Percentiles rank a stretch among this genome's conserved stretches.
Conservation (phyloP, 1,139 yeast genomes). For the Debaryomyces sp. region DNA sequence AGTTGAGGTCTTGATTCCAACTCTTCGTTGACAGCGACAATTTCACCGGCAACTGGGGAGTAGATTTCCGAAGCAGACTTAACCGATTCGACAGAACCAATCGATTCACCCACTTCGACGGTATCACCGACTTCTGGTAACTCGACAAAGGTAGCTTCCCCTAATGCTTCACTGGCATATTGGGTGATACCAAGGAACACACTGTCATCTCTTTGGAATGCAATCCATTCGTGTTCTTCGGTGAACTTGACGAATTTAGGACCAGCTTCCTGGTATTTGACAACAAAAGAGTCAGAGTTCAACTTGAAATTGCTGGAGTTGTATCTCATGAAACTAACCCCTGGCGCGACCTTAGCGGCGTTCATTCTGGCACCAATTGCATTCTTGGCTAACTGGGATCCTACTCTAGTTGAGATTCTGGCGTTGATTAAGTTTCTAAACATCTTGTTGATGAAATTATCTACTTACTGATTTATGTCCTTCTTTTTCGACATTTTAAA, state of each 20-base stretch:
- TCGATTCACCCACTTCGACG: conserved; percentile 74
- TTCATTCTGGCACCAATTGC: conserved; percentile 14
- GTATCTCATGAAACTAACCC: conserved; percentile 21
- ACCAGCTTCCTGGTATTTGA: conserved; percentile 51
- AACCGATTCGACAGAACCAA: conserved; percentile 94
- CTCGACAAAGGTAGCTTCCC: conserved; percentile 95
- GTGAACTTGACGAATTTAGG: conserved; percentile 70
- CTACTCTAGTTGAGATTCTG: conserved; percentile 3
- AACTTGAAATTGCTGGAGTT: conserved; percentile 49
- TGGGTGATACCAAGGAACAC: conserved; percentile 90
- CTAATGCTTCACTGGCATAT: conserved; percentile 97
- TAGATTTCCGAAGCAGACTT: conserved; percentile 94
- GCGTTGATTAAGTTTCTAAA: conserved; percentile 4
- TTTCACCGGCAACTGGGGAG: conserved; percentile 81
- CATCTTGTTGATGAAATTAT: conserved; percentile 4
- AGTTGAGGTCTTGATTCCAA: conserved; percentile 74
- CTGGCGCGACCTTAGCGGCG: conserved; percentile 17
- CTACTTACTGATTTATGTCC: neutral
- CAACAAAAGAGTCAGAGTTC: conserved; percentile 54
- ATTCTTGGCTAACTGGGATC: conserved; percentile 4
- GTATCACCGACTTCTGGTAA: conserved; percentile 75
- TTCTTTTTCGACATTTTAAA: conserved; percentile 5
- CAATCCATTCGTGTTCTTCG: conserved; percentile 94
- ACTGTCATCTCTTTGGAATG: conserved; percentile 77
- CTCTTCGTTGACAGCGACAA: conserved; percentile 68